phyloP scores from a whole-genome alignment of 2,329 filamentous ascomycete species.

The Fusarium denticulatum region DNA sequence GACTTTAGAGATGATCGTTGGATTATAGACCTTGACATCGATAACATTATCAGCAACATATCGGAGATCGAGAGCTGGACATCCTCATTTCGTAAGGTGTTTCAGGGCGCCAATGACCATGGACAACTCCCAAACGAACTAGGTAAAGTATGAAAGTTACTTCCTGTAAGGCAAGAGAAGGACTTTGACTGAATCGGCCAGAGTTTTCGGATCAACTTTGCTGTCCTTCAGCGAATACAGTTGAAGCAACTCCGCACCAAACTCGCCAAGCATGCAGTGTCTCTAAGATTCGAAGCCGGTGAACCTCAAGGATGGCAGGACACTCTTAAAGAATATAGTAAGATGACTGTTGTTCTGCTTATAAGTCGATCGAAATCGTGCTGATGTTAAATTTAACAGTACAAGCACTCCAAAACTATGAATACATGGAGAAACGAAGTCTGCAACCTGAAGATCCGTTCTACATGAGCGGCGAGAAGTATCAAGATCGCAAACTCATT shows the following conservation, averaged over 20 bases:
- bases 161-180: accelerated
- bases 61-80: neutral
- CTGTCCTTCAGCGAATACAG: neutral
- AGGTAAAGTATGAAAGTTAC: neutral
- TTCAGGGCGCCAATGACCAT: no score
- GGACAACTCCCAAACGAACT: neutral
- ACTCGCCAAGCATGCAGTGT: neutral
- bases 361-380: neutral
- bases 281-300: neutral
- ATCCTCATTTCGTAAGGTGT: neutral
- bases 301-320: neutral
- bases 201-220: neutral
- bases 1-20: neutral
- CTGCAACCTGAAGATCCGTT: neutral
- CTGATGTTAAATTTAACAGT: neutral
- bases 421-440: neutral
- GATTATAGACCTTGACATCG: neutral
- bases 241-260: neutral
- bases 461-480: neutral
- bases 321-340: neutral
- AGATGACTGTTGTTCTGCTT: accelerated
- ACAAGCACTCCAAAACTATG: neutral
- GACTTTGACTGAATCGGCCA: neutral
- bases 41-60: neutral
- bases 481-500: neutral